phyloP scores from a whole-genome alignment of 805 yeast genomes.

The Yueomyces sinensis region DNA sequence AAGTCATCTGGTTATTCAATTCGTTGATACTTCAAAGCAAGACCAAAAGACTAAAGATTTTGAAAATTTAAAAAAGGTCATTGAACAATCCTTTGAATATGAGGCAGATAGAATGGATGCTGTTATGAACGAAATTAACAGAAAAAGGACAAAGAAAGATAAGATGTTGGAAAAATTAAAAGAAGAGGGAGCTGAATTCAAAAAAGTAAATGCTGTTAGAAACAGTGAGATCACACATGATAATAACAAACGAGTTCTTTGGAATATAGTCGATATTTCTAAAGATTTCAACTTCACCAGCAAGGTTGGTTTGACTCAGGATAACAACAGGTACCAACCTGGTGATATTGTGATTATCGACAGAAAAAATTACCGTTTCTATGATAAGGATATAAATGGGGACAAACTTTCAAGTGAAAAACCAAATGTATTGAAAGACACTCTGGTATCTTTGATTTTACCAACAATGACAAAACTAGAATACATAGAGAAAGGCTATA shows the following conservation, averaged over 20 bases:
- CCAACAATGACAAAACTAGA: not conserved
- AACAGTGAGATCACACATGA: constrained; percentile 35
- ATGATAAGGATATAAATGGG: constrained; percentile 27
- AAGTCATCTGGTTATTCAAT: constrained; percentile 11
- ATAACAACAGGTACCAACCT: constrained; percentile 18
- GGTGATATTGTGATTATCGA: constrained; percentile 46
- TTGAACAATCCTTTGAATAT: constrained; percentile 34
- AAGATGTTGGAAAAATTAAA: constrained; percentile 32
- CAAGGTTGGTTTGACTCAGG: constrained; percentile 9
- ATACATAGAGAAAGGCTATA: not conserved
- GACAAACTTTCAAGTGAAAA: constrained; percentile 25
- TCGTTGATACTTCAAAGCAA: constrained; percentile 13
- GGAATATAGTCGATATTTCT: constrained; percentile 40
- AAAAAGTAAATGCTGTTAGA: constrained; percentile 34
- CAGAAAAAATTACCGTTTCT: constrained; percentile 23
- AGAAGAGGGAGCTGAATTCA: constrained; percentile 29
- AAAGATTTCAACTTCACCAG: constrained; percentile 22
- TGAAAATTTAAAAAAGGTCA: constrained; percentile 11
- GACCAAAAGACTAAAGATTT: constrained; percentile 11
- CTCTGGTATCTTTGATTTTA: constrained; percentile 6
- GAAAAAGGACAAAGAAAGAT: constrained; percentile 30
- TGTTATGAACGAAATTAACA: constrained; percentile 26
- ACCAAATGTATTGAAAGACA: constrained; percentile 23
- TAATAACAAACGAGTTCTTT: constrained; percentile 29
- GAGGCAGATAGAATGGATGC: constrained; percentile 30